Evolutionary conservation across 805 yeast genomes (phyloP).

Genomic region (Wickerhamiella kurtzmanii): DNA sequence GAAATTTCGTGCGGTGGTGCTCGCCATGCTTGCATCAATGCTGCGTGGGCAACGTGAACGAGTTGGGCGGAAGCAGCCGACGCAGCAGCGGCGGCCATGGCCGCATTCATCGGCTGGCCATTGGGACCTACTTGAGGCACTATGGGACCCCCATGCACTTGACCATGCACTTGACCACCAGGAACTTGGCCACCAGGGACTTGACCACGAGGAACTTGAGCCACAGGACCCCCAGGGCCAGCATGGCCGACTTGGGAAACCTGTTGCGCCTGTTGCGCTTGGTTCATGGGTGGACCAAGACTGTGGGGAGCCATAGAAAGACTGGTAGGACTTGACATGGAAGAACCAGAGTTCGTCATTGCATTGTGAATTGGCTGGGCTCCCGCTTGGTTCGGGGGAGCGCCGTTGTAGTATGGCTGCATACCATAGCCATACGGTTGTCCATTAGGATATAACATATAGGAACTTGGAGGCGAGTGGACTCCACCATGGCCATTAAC

Average conservation of each 20-base stretch:
- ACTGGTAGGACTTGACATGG: not conserved
- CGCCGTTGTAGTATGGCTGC: too few relatives aligned
- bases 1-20: conserved; percentile 1
- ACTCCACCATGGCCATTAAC: not conserved
- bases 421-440: too few relatives aligned
- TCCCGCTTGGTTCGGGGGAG: too few relatives aligned
- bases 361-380: too few relatives aligned
- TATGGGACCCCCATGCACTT: too few relatives aligned
- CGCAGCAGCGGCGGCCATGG: not conserved
- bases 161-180: too few relatives aligned
- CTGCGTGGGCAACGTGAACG: not conserved
- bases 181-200: too few relatives aligned
- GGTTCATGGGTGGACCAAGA: too few relatives aligned
- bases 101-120: not conserved
- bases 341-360: not conserved
- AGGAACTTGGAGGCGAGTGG: not conserved
- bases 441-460: not conserved
- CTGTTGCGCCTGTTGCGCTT: too few relatives aligned
- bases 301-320: not conserved
- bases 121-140: too few relatives aligned
- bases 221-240: not conserved
- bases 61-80: not conserved
- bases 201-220: not conserved
- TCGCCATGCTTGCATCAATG: conserved; percentile 3
- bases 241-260: not conserved